Evolutionary conservation across 2,329 filamentous ascomycete species (phyloP), one percentile per base, ranked within the genome.

Genomic region (Plectosphaerella cucumerina): DNA sequence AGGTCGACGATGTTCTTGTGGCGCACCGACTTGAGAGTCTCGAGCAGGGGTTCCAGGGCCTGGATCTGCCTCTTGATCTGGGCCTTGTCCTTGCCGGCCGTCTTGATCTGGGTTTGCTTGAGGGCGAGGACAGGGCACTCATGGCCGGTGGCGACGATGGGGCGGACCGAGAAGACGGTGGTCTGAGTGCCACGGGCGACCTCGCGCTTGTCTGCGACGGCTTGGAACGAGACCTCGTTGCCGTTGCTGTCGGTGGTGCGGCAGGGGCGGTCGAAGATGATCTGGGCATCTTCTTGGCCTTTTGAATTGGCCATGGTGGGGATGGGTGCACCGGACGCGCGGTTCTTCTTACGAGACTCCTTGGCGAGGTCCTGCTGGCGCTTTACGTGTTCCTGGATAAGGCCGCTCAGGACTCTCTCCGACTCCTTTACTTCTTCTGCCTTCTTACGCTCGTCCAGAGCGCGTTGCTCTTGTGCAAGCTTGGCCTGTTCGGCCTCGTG

Each of bases 1-100:
- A 97, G 76, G 47, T 88, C 84, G 42, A 94, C 78, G 12, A 97
- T 71, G 61, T 91, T 90, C 21, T 82, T 78, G 64, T 97, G 90
- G 4, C 82, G 81, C 37, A 94, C 72, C 57, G 80, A 82, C 65
- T 89, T 94, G 48, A 95, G 72, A 10, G 81, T 76, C 57, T 93
- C 88, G 34, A 99, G 76, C 53, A 87, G 81, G 39, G 81, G 80
- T 66, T 97, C 92, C 21, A 96, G 79, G 8, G 78, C 77, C 61
- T 90, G 86, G 48, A 97, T 76, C 55, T 88, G 82, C 64, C 87
- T 86, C 62, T 91, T 91, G 63, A 90, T 83, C 17, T 84, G 78
- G 22, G 81, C 73, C 2, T 74, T 65, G 45, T 88, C 84, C 47
- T 80, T 80, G 4, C 74, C 73, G 23, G 71, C 76, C 10, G 81